Evolutionary conservation across 306 rosid species (phyloP), one percentile per base, ranked within the genome.

Genomic region (Ochetophila trinervis): DNA sequence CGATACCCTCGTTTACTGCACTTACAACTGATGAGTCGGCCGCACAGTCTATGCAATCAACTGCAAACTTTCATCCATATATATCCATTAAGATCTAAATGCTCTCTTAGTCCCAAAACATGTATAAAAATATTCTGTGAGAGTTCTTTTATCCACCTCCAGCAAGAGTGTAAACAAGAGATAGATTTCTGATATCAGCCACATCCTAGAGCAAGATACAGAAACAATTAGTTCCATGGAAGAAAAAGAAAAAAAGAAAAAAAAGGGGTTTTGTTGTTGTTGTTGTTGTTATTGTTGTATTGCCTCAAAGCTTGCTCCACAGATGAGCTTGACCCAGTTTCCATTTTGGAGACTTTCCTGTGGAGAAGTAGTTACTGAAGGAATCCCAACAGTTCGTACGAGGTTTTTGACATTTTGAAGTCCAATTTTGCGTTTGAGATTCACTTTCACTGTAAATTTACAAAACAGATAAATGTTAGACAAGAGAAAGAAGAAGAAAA

Each of bases 1-100:
- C 86, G 71, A 91, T 87, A 53, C 98, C 98, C 65, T 91, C 95
- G 67, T 89, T 91, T 61, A 89, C 98, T 14, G 98, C 96, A 62
- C 80, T 84, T 20, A 89, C 87, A 45, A 91, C 96, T 1, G 98
- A 82, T 35, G 74, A 86, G 74, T 91, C 98, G 65, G 98, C 98
- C 17, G 98, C 96, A 65, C 96, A 91, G 77, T 91, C 98, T 85
- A 87, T 91, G 84, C 98, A 89, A 74, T 91, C 96, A 77, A 91
- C 98, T 91, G 87, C 87, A 86, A 68, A 71, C 16, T 60, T 8
- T 15, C 18, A 56, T 57, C 36, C 24, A 62, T n/a, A n/a, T n/a
- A 4, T 37, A 22, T 17, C 8, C 52, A 47, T 16, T 59, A 19
- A 21, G 20, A n/a, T 20, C 54, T 17, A 54, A 40, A 58, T 4